A percentile compares a stretch with the other conserved stretches of the same genome.
Conservation (phyloP, 176 grass and related monocot species). For the Eremochloa ophiuroides region DNA sequence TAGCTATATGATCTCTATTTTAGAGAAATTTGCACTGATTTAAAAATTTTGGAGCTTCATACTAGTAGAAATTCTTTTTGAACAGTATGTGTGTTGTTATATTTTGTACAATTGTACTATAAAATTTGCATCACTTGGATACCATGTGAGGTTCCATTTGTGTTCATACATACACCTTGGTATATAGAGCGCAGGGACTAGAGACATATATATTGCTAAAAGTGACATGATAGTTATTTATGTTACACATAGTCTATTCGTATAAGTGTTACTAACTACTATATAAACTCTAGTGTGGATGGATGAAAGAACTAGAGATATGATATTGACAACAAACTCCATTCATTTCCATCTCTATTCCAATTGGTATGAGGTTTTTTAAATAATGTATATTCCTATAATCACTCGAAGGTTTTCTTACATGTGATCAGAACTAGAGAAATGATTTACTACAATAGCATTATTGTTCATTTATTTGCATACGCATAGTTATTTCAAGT, state of each 20-base stretch:
- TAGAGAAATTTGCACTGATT: no score
- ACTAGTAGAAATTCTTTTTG: neutral
- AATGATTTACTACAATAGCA: neutral
- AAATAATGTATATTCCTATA: neutral
- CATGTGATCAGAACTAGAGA: no score
- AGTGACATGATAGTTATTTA: neutral
- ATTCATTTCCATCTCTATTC: neutral
- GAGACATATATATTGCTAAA: neutral
- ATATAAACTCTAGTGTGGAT: neutral
- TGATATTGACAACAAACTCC: neutral
- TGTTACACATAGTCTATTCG: no score
- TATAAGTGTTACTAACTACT: neutral
- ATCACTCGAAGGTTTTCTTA: neutral
- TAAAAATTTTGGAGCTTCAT: neutral
- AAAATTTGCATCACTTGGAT: neutral
- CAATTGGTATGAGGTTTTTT: neutral
- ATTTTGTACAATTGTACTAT: no score
- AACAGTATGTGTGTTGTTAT: no score
- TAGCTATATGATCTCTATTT: no score
- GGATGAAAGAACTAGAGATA: neutral
- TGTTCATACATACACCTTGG: neutral
- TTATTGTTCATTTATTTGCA: neutral
- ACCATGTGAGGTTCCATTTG: neutral
- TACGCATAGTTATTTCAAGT: neutral
- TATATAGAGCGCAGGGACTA: neutral